Base-by-base conservation (phyloP, 139 green algal genomes). In the Chlamydomonas sp. region DNA sequence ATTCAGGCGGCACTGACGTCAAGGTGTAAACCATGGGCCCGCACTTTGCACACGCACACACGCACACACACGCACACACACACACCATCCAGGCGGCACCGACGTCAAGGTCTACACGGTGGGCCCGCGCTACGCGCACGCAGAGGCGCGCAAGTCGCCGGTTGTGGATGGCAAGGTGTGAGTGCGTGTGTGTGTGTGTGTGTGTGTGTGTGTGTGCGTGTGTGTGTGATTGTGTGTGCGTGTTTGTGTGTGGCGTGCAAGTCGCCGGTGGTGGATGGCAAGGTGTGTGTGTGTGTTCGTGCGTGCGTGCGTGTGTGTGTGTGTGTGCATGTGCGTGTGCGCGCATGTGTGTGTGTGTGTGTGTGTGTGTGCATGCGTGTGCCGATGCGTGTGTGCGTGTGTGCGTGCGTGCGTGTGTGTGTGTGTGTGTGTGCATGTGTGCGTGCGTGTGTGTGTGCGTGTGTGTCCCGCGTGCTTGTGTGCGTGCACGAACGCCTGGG, bases 131-230 rank as follows among this genome's bases (percentile, higher is more conserved):
- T 99, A 99, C 68, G 95, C 95, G 0, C 95, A 99, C 77, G 92
- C 92, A 1, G 95, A 99, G 88, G 95, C 95, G 3, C 83, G 95
- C 67, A 98, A 98, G 82, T 93, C 83, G 0, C 95, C 95, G 2
- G 91, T 97, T 33, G 94, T 99, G 60, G 95, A 99, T 69, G 95
- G 95, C 47, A 90, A 90, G 47, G 93, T 98, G 48, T n/a, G n/a
- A n/a, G n/a, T n/a, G n/a, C n/a, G n/a, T n/a, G 91, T 96, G 83
- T 13, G 49, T 60, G 8, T 26, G 43, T 54, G 43, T 54, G 65
- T 95, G 67, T 76, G 84, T 35, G 43, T 54, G 43, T 54, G 43
- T 54, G 43, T 54, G 43, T 54, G 43, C 16, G 43, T 54, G 43
- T 54, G 71, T 71, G 36, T n/a, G n/a, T n/a, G n/a, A n/a, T n/a